phyloP scores from a whole-genome alignment of 2,329 filamentous ascomycete species.

The Aspergillus luchuensis region DNA sequence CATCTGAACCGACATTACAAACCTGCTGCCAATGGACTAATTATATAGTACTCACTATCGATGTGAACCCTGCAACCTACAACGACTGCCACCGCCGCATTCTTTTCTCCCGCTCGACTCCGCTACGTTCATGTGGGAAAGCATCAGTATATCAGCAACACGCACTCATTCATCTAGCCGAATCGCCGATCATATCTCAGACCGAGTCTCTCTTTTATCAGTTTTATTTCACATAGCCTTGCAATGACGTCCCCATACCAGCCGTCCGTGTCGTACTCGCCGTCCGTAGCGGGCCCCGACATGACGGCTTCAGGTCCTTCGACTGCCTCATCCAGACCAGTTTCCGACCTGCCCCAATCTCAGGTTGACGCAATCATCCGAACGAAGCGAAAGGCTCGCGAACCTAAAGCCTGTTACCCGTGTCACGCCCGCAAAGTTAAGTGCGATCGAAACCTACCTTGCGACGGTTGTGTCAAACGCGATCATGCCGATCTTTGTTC shows the following conservation, averaged over 20 bases:
- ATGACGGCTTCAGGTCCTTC: conserved; percentile 14
- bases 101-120: conserved; percentile 6
- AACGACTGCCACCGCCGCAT: conserved; percentile 7
- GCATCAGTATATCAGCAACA: not conserved
- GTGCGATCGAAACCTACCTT: conserved; percentile 52
- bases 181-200: not conserved
- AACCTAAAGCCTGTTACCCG: conserved; percentile 51
- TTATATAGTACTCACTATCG: not conserved
- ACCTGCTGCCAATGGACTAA: not conserved
- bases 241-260: conserved; percentile 36
- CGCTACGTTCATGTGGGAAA: not conserved
- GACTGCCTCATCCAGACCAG: conserved; percentile 27
- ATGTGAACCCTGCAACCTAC: not conserved
- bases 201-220: not conserved
- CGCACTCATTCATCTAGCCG: not conserved
- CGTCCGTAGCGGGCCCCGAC: conserved; percentile 27
- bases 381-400: conserved; percentile 51
- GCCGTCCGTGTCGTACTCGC: conserved; percentile 33
- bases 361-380: conserved; percentile 52
- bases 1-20: not conserved
- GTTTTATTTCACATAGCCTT: not conserved
- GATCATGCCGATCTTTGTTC: conserved; percentile 53
- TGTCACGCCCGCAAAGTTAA: conserved; percentile 53
- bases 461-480: conserved; percentile 52
- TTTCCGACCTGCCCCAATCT: conserved; percentile 47